phyloP scores from a whole-genome alignment of 345 rosid genomes.

The Aquilaria yunnanensis region DNA sequence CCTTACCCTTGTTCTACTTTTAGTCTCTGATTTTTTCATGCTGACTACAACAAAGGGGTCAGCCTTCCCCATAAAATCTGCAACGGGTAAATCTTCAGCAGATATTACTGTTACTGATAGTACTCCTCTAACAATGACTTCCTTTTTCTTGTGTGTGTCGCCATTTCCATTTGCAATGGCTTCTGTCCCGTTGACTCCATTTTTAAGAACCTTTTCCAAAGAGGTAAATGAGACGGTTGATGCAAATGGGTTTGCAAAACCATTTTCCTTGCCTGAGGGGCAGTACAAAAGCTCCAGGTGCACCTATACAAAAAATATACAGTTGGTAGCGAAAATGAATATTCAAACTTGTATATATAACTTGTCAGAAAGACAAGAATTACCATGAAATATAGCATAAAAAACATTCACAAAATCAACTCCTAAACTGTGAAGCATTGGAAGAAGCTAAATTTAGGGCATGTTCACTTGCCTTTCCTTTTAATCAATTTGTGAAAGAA shows the following conservation, averaged over 20 bases:
- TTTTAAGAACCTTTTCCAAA: too few relatives aligned
- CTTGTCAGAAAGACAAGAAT: background rate
- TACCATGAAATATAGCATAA: background rate
- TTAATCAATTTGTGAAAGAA: too few relatives aligned
- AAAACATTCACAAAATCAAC: background rate
- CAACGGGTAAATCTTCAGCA: slow-evolving; percentile 79
- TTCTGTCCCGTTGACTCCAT: too few relatives aligned
- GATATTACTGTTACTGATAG: slow-evolving; percentile 84
- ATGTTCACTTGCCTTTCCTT: too few relatives aligned
- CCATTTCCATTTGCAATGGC: too few relatives aligned
- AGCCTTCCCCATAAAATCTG: slow-evolving; percentile 93
- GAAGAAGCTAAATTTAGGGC: too few relatives aligned
- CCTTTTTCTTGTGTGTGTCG: too few relatives aligned
- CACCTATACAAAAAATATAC: slow-evolving; percentile 41
- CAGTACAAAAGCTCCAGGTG: too few relatives aligned
- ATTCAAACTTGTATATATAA: background rate
- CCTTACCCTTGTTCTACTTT: slow-evolving; percentile 72
- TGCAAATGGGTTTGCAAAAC: slow-evolving; percentile 57
- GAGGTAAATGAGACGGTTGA: too few relatives aligned
- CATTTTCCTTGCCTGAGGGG: slow-evolving; percentile 69
- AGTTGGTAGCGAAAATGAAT: background rate
- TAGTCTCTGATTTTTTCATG: slow-evolving; percentile 80
- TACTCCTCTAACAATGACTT: slow-evolving; percentile 90
- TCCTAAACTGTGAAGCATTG: too few relatives aligned
- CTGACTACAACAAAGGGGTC: slow-evolving; percentile 85